phyloP scores from a whole-genome alignment of 1,284 basidiomycete species.

The Erythrobasidium hasegawianum region DNA sequence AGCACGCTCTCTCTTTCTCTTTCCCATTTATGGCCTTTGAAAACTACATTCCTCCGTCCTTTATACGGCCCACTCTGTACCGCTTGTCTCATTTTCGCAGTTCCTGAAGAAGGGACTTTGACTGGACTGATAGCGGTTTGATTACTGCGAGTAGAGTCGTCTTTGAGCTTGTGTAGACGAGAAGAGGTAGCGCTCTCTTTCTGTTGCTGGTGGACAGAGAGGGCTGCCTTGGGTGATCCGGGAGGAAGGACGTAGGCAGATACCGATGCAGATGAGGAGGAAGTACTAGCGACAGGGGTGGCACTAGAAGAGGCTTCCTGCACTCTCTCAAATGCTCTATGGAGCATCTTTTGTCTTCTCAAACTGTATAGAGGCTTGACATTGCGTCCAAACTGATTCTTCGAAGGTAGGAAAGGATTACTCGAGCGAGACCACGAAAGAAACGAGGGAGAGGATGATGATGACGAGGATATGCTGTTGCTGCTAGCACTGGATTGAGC shows the following conservation, averaged over 20 bases:
- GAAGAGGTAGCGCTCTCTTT: no score
- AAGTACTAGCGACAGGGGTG: no score
- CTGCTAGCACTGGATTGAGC: not conserved
- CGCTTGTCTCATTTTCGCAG: not conserved
- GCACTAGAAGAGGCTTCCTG: no score
- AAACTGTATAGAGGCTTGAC: not conserved
- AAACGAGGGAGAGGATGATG: not conserved
- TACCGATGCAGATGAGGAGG: not conserved
- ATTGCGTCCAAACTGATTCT: not conserved
- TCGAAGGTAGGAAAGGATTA: constrained; percentile 4
- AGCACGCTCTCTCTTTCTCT: constrained; percentile 1
- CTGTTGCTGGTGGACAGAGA: no score
- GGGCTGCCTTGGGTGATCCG: no score
- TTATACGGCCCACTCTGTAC: constrained; percentile 24
- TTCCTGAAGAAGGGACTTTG: not conserved
- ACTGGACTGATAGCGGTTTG: not conserved
- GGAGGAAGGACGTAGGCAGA: not conserved
- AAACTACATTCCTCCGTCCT: constrained; percentile 15
- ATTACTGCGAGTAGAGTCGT: no score
- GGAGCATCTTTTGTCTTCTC: constrained; percentile 10
- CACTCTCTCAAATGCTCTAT: constrained; percentile 2
- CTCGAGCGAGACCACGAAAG: not conserved
- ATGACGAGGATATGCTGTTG: not conserved
- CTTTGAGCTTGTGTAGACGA: no score
- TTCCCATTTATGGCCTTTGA: constrained; percentile 29